Evolutionary conservation across 169 alveolate genomes (phyloP), one percentile per base, ranked within the genome.

Genomic region (Plasmodium reichenowi): DNA sequence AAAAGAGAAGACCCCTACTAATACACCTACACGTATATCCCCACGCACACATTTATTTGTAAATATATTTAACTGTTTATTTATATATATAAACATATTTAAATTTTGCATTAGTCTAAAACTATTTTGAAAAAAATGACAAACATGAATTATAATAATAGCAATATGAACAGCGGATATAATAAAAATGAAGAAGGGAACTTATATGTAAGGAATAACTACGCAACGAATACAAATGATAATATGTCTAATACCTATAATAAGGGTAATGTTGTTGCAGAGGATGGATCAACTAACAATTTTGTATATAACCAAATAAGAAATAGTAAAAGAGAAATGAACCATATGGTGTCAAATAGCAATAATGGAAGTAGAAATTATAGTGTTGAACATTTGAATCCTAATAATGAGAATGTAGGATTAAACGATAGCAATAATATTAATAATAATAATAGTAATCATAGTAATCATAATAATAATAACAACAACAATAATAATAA

Each of bases 91-190:
- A 32, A 3, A 29, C 5, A 32, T 32, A 32, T 32, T 32, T 32
- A 32, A 32, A 32, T 32, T 6, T 32, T 32, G 6, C 45, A 32
- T 32, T 4, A 32, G 45, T 32, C 45, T 32, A 32, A 4, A 32
- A 4, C 45, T 0, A 32, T 32, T 32, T 0, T 32, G 45, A 32
- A 56, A 56, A 56, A 56, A 10, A 56, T 56, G 10, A 17, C 50
- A 56, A 75, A 47, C 64, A 75, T 75, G 88, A 75, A 75, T 75
- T 75, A 62, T 74, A 50, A 63, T 56, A 75, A 47, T 47, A 75
- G 48, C 47, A 63, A 54, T 45, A 62, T 26, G 22, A 38, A 26
- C 64, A 62, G 48, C 29, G 47, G 45, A 17, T 60, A 62, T 45
- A 75, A 54, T 43, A 67, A 75, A 60, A 67, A 45, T 54, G 88